phyloP scores from a whole-genome alignment of 2,329 filamentous ascomycete genomes.

The Tolypocladium paradoxum region DNA sequence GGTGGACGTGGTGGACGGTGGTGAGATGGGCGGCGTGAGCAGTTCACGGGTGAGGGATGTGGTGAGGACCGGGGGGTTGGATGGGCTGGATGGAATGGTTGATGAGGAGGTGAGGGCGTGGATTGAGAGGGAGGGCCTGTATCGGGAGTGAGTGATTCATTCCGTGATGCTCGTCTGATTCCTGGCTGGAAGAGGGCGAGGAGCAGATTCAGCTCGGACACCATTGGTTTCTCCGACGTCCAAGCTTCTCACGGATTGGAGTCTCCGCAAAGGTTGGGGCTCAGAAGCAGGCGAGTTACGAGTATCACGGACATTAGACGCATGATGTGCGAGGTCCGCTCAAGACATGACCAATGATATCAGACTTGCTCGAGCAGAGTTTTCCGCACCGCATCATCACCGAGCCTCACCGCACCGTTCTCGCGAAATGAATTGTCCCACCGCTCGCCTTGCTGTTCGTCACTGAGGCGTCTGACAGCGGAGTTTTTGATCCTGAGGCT shows the following conservation, averaged over 20 bases:
- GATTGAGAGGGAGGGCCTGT: slow-evolving; percentile 46
- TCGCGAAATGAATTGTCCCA: neutral
- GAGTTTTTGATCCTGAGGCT: neutral
- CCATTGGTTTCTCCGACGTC: too few species aligned
- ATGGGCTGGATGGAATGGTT: slow-evolving; percentile 42
- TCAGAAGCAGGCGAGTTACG: too few species aligned
- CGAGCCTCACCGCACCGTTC: neutral
- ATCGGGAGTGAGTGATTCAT: slow-evolving; percentile 28
- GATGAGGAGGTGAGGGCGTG: slow-evolving; percentile 44
- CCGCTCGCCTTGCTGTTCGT: neutral
- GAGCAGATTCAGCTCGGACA: too few species aligned
- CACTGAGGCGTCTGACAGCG: neutral
- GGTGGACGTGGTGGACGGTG: slow-evolving; percentile 48
- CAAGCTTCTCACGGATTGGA: neutral
- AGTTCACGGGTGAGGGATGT: slow-evolving; percentile 55
- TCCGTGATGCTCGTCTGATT: too few species aligned
- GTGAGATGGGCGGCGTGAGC: slow-evolving; percentile 32
- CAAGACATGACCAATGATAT: neutral
- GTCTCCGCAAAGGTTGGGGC: neutral
- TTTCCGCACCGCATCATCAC: neutral
- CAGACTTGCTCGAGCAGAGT: neutral
- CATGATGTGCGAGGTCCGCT: too few species aligned
- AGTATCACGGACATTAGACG: too few species aligned
- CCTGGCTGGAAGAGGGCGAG: too few species aligned
- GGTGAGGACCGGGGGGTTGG: slow-evolving; percentile 27